These are phyloP conservation scores for Diplodia intermedia DNA, from an alignment of 2,329 filamentous ascomycete genomes.

Conservation along the genomic window DNA sequence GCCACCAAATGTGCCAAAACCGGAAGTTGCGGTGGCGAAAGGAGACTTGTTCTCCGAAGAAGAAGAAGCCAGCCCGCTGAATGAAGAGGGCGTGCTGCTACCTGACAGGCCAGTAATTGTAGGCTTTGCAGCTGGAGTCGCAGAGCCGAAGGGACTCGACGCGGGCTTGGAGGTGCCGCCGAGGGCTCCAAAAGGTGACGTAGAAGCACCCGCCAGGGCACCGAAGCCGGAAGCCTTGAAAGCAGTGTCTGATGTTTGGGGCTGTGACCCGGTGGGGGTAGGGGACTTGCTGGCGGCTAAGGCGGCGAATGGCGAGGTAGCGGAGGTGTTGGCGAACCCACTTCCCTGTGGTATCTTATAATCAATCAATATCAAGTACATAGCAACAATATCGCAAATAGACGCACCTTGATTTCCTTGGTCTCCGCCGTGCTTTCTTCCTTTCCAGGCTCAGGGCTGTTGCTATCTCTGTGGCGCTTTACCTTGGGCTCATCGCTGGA, in stretches of 20 bases:
- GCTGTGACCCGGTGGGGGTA: slow-evolving; percentile 39
- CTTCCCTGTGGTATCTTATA: slow-evolving; percentile 46
- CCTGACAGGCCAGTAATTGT: slow-evolving; percentile 35
- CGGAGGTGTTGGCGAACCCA: slow-evolving; percentile 55
- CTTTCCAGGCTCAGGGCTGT: slow-evolving; percentile 37
- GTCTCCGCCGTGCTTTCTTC: slow-evolving; percentile 26
- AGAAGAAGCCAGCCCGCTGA: slow-evolving; percentile 41
- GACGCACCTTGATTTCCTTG: slow-evolving; percentile 39
- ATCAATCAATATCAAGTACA: background rate
- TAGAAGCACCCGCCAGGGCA: slow-evolving; percentile 49
- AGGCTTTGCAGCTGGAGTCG: slow-evolving; percentile 35
- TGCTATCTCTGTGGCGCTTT: slow-evolving; percentile 48
- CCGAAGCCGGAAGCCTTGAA: slow-evolving; percentile 61
- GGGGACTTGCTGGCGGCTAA: slow-evolving; percentile 49
- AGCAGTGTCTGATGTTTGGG: slow-evolving; percentile 52
- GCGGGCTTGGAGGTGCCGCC: slow-evolving; percentile 40
- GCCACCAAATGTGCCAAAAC: slow-evolving; percentile 29
- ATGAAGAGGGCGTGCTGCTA: slow-evolving; percentile 41
- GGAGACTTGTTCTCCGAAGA: slow-evolving; percentile 30
- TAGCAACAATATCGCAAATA: background rate
- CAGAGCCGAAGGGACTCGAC: slow-evolving; percentile 46
- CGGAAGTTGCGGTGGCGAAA: slow-evolving; percentile 32
- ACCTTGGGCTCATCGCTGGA: slow-evolving; percentile 44
- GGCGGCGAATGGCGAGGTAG: slow-evolving; percentile 57
- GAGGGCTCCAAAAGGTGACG: slow-evolving; percentile 48